Percentiles rank a stretch among this genome's conserved stretches.
These are phyloP conservation scores for Xylaria curta DNA, from an alignment of 495 filamentous ascomycete genomes.

Conservation along the genomic window DNA sequence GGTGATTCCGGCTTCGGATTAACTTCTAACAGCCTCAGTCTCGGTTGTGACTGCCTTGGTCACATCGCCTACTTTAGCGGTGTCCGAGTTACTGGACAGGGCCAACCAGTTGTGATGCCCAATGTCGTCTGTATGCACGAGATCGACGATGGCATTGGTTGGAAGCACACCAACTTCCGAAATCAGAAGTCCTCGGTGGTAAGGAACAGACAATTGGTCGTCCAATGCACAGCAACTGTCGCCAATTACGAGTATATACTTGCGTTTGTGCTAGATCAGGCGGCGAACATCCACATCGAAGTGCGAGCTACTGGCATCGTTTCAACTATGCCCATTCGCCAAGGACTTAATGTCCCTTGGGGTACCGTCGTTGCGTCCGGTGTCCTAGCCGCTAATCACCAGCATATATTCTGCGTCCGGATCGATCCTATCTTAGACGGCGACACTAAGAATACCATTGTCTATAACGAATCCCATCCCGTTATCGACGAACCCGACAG, in stretches of 20 bases:
- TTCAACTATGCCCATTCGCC: constrained; percentile 71
- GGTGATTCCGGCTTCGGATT: constrained; percentile 71
- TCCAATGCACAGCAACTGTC: constrained; percentile 73
- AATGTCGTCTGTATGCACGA: constrained; percentile 75
- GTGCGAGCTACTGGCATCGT: constrained; percentile 74
- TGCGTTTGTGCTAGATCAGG: not conserved
- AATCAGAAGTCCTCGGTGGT: constrained; percentile 66
- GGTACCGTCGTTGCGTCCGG: constrained; percentile 79
- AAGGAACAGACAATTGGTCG: constrained; percentile 66
- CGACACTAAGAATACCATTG: not conserved
- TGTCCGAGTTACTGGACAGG: constrained; percentile 52
- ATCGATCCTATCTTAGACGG: not conserved
- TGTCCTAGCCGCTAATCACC: constrained; percentile 62
- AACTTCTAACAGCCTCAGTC: constrained; percentile 69
- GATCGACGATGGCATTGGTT: constrained; percentile 70
- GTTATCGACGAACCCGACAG: not conserved
- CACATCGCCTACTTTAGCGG: constrained; percentile 1
- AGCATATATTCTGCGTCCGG: constrained; percentile 2
- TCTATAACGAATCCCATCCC: not conserved
- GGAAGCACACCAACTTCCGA: constrained; percentile 75
- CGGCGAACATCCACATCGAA: not conserved
- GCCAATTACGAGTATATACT: constrained; percentile 70
- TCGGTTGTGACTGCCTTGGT: constrained; percentile 68
- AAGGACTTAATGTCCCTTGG: constrained; percentile 52
- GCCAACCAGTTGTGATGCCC: constrained; percentile 58